These are phyloP conservation scores for Prosopis cineraria DNA, from an alignment of 306 rosid genomes.

Conservation along the genomic window DNA sequence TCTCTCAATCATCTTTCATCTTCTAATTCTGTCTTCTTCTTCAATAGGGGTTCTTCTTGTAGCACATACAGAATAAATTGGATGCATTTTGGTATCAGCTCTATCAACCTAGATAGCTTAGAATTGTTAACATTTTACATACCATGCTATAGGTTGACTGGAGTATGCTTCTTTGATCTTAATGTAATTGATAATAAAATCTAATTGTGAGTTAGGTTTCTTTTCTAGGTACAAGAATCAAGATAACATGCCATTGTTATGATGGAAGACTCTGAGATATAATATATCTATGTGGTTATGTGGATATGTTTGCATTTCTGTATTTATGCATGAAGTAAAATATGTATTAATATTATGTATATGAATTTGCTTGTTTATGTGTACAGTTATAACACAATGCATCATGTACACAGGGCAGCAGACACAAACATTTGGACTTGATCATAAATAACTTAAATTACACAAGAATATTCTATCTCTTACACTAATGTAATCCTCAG, in stretches of 20 bases:
- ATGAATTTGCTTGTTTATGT: not conserved
- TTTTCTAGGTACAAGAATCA: not conserved
- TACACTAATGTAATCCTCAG: not conserved
- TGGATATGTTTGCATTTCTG: not conserved
- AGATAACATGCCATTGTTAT: not conserved
- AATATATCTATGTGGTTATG: not conserved
- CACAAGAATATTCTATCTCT: not conserved
- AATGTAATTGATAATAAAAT: conserved; percentile 5
- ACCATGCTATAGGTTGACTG: not conserved
- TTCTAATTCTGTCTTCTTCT: not conserved
- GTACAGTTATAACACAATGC: not conserved
- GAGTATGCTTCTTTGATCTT: conserved; percentile 18
- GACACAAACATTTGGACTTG: conserved; percentile 15
- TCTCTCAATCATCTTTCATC: not conserved
- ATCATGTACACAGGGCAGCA: not conserved
- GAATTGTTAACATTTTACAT: not conserved
- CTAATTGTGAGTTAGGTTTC: conserved; percentile 1
- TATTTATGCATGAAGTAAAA: not conserved
- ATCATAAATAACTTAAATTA: not conserved
- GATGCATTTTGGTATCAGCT: not conserved
- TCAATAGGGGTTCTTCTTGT: not conserved
- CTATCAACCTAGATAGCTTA: not conserved
- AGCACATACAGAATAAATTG: not conserved
- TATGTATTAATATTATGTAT: too few species aligned
- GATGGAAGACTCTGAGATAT: not conserved